Evolutionary conservation across 768 basidiomycete genomes (phyloP), one percentile per base, ranked within the genome.

Genomic region (Roridomyces roridus): DNA sequence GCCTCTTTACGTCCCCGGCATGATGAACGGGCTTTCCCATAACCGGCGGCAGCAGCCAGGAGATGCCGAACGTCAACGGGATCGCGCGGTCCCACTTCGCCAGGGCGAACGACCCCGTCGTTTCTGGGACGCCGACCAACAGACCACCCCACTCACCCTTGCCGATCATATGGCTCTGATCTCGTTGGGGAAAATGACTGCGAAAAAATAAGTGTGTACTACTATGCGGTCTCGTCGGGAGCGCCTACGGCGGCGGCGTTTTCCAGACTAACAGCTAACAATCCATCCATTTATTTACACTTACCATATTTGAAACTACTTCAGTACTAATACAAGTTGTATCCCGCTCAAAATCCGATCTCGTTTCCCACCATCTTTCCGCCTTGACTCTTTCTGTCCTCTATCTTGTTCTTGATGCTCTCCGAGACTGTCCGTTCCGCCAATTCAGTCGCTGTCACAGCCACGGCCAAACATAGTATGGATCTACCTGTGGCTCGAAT

Each of bases 1-100:
- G 3, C 85, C 87, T 28, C 70, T 92, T 39, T 92, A 83, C 64
- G 85, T 85, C 28, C 83, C 84, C 34, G 78, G 80, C 15, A 49
- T 65, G 47, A 65, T 65, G 31, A 55, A 57, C 40, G 59, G 48
- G 39, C 26, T 56, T 42, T 20, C 49, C 44, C 57, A 42, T 65
- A 21, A 23, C 21, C 57, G 57, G 37, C 58, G 58, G 20, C 43
- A 46, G 23, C 58, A 54, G n/a, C n/a, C n/a, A n/a, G n/a, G n/a
- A 24, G 28, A 26, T 29, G 58, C 54, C 14, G 52, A 53, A 3
- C 36, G 7, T 34, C 31, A 49, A 28, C 57, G 57, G 35, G 57
- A 59, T 24, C 58, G 58, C 31, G 8, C 28, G 42, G 14, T 36
- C 10, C 23, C 52, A 26, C 46, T 17, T 48, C 57, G 57, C 4